Percentiles rank a stretch among this genome's conserved stretches.
phyloP scores from a whole-genome alignment of 176 grass and related monocot genomes.

The Tuctoria greenei region DNA sequence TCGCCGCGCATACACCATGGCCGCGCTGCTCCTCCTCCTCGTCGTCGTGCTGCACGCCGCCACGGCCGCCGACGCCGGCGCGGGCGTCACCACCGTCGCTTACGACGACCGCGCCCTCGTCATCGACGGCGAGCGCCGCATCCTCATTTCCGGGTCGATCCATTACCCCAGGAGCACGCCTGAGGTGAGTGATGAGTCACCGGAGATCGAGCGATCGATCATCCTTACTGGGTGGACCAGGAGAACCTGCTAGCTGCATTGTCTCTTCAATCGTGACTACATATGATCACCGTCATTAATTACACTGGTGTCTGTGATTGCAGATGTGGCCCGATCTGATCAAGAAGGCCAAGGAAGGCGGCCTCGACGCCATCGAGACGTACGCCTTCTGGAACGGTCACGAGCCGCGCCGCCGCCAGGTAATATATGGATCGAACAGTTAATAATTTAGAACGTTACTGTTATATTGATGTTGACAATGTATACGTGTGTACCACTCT shows the following conservation, averaged over 20 bases:
- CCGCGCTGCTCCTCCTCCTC: background rate
- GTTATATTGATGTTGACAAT: too few species aligned
- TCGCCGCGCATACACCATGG: background rate
- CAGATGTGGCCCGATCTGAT: slow-evolving; percentile 79
- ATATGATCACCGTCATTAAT: background rate
- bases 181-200: slow-evolving; percentile 22
- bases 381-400: slow-evolving; percentile 82
- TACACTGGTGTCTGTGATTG: background rate
- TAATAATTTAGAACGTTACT: too few species aligned
- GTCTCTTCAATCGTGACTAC: too few species aligned
- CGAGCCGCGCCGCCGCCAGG: slow-evolving; percentile 51
- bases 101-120: slow-evolving; percentile 24
- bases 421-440: background rate
- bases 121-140: slow-evolving; percentile 29
- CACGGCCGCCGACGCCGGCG: background rate
- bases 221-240: too few species aligned
- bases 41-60: background rate
- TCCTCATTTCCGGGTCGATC: slow-evolving; percentile 36
- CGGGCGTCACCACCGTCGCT: background rate
- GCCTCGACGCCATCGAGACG: slow-evolving; percentile 57
- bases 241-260: too few species aligned
- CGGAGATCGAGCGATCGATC: background rate
- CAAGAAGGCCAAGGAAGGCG: slow-evolving; percentile 61
- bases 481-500: background rate
- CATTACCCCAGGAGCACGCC: slow-evolving; percentile 39